Evolutionary conservation across 148 eudicot genomes (phyloP).

Genomic region (Cornus florida): DNA sequence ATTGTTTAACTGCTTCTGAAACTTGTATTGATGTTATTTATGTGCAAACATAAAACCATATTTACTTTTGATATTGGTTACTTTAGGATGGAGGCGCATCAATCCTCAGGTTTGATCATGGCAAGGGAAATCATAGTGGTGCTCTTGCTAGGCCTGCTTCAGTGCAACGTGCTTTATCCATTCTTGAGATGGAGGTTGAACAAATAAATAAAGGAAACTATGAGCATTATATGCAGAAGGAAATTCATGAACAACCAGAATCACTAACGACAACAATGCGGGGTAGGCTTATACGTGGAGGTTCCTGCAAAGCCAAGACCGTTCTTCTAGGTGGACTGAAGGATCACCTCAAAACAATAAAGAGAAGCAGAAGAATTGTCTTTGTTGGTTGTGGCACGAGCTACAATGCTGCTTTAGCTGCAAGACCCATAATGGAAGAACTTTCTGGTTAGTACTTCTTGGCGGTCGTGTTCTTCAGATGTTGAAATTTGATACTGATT

Average conservation of each 20-base stretch:
- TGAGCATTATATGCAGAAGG: conserved; percentile 95
- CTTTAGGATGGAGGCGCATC: conserved; percentile 84
- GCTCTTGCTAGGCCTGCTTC: conserved; percentile 64
- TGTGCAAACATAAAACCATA: background rate
- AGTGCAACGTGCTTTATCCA: conserved; percentile 83
- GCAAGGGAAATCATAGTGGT: conserved; percentile 57
- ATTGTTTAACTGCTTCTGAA: background rate
- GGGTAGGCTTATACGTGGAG: conserved; percentile 95
- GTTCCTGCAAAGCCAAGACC: conserved; percentile 78
- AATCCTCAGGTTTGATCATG: conserved; percentile 73
- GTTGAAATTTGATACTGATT: background rate
- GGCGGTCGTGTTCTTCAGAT: conserved; percentile 10
- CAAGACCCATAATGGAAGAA: conserved; percentile 94
- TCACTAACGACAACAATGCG: conserved; percentile 93
- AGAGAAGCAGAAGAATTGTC: conserved; percentile 93
- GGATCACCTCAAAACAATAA: conserved; percentile 92
- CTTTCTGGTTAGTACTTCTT: conserved; percentile 70
- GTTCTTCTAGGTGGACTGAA: conserved; percentile 92
- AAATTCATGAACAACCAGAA: conserved; percentile 93
- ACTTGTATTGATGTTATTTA: background rate
- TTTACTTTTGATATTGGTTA: conserved; percentile 1
- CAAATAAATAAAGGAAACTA: conserved; percentile 93
- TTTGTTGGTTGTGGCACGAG: conserved; percentile 99
- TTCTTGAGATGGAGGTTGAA: conserved; percentile 94
- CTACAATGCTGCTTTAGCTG: conserved; percentile 97